Evolutionary conservation across 257 asterid genomes (phyloP).

Genomic region (Fraxinus anomala): DNA sequence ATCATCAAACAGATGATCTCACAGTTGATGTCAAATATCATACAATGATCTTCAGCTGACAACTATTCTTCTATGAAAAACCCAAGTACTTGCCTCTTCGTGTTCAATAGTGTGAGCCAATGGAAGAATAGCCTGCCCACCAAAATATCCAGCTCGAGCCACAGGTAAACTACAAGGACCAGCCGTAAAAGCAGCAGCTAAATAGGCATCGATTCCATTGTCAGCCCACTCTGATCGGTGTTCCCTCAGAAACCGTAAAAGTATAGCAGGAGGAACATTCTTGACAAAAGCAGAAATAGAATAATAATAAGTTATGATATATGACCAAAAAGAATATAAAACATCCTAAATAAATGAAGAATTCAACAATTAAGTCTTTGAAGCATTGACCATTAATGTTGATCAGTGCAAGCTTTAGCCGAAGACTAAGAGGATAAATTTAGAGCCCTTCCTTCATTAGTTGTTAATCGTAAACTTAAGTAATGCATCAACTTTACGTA

Average conservation of each 20-base stretch:
- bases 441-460: background rate
- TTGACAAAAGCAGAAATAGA: slow-evolving; percentile 20
- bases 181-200: slow-evolving; percentile 84
- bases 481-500: background rate
- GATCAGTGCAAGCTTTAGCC: background rate
- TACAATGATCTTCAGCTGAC: background rate
- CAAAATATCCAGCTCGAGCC: slow-evolving; percentile 74
- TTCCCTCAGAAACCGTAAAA: slow-evolving; percentile 83
- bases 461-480: background rate
- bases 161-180: slow-evolving; percentile 76
- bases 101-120: slow-evolving; percentile 94
- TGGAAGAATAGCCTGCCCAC: slow-evolving; percentile 94
- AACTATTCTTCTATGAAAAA: background rate
- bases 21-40: background rate
- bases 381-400: background rate
- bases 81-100: slow-evolving; percentile 70
- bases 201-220: slow-evolving; percentile 85
- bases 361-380: background rate
- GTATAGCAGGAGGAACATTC: slow-evolving; percentile 94
- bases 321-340: background rate
- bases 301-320: background rate
- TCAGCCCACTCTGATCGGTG: slow-evolving; percentile 99
- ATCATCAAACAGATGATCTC: background rate
- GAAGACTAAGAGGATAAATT: background rate
- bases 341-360: background rate